These are phyloP conservation scores for Mortierella sp. DNA, from an alignment of 371 early-diverging fungal species.

Conservation along the genomic window DNA sequence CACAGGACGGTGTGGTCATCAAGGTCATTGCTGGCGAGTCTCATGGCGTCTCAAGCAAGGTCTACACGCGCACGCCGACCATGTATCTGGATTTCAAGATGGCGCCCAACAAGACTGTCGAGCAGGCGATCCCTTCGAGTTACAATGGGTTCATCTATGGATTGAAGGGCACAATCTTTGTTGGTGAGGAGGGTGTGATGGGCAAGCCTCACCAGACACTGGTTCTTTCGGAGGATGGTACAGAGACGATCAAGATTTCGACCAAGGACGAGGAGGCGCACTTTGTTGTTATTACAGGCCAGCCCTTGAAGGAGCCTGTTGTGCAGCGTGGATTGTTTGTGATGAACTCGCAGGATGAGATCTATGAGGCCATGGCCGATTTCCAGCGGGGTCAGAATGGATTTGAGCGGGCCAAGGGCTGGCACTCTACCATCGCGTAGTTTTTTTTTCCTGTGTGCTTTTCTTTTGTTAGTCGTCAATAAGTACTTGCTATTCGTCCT, in stretches of 20 bases:
- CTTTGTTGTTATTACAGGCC: constrained; percentile 73
- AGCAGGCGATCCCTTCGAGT: constrained; percentile 69
- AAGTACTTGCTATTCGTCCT: background rate
- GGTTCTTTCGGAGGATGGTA: constrained; percentile 62
- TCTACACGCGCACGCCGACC: constrained; percentile 74
- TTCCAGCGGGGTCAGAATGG: constrained; percentile 59
- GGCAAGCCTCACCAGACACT: constrained; percentile 69
- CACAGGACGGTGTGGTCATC: constrained; percentile 68
- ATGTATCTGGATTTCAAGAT: constrained; percentile 79
- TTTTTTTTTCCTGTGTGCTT: background rate
- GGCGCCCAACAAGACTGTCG: constrained; percentile 61
- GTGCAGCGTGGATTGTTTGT: constrained; percentile 73
- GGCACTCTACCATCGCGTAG: constrained; percentile 52
- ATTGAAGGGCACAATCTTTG: constrained; percentile 66
- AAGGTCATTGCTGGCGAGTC: constrained; percentile 85
- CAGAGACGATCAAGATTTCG: constrained; percentile 61
- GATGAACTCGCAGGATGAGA: constrained; percentile 70
- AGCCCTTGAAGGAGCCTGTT: constrained; percentile 64
- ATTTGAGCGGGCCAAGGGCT: constrained; percentile 57
- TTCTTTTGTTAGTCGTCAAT: background rate
- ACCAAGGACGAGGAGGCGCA: constrained; percentile 66
- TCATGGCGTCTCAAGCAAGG: constrained; percentile 68
- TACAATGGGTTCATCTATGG: constrained; percentile 78
- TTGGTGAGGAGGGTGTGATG: constrained; percentile 63
- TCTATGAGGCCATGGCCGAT: constrained; percentile 65